phyloP scores from a whole-genome alignment of 2,329 filamentous ascomycete species.

The Fusarium gaditjirri region DNA sequence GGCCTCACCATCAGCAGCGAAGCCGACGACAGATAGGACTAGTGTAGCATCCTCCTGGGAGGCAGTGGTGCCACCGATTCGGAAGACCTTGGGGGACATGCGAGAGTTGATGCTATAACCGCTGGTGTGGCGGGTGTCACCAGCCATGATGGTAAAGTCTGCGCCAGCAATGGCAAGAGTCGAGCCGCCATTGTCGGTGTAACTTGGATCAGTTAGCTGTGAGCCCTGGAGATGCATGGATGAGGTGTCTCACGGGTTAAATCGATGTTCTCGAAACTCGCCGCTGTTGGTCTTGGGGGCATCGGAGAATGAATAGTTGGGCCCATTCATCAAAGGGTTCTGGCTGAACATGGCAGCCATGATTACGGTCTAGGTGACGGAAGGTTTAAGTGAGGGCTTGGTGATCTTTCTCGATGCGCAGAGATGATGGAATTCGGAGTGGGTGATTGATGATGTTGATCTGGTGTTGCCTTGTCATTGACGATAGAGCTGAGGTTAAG shows the following conservation, averaged over 20 bases:
- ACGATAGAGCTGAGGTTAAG: slow-evolving; percentile 45
- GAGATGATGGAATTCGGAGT: slow-evolving; percentile 14
- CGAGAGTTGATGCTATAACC: slow-evolving; percentile 99
- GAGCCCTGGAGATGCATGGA: not conserved
- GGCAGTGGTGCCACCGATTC: slow-evolving; percentile 90
- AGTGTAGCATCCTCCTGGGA: slow-evolving; percentile 87
- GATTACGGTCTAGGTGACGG: slow-evolving; percentile 41
- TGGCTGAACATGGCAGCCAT: slow-evolving; percentile 77
- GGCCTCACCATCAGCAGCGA: slow-evolving; percentile 92
- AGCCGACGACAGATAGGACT: slow-evolving; percentile 93
- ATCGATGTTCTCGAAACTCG: slow-evolving; percentile 78
- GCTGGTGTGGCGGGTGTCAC: slow-evolving; percentile 94
- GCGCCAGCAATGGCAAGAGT: slow-evolving; percentile 94
- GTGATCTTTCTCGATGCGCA: slow-evolving; percentile 10
- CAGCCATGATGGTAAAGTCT: slow-evolving; percentile 95
- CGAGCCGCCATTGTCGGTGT: slow-evolving; percentile 97
- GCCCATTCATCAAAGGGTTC: slow-evolving; percentile 74
- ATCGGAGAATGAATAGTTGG: slow-evolving; percentile 76
- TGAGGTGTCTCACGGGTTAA: slow-evolving; percentile 80
- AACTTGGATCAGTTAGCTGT: slow-evolving; percentile 62
- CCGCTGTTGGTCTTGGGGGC: slow-evolving; percentile 63
- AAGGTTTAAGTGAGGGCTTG: not conserved
- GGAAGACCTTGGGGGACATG: slow-evolving; percentile 95
- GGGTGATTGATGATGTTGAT: slow-evolving; percentile 24
- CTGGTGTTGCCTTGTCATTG: slow-evolving; percentile 37